These are phyloP conservation scores for Aspergillus sergii DNA, from an alignment of 2,329 filamentous ascomycete species.

Conservation along the genomic window DNA sequence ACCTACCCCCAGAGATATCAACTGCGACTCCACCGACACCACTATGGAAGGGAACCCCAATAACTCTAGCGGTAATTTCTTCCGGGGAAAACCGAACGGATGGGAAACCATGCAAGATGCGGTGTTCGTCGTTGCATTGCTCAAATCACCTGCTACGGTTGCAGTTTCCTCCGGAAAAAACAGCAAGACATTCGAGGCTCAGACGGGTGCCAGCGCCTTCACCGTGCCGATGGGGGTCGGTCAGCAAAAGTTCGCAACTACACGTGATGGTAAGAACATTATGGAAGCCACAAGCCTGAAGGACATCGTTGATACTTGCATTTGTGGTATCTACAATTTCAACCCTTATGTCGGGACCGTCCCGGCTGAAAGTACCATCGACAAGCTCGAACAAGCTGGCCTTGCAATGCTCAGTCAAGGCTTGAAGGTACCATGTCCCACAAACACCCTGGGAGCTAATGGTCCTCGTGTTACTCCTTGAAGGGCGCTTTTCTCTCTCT, in stretches of 20 bases:
- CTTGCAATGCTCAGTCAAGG: constrained; percentile 30
- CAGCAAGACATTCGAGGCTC: constrained; percentile 47
- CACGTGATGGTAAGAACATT: constrained; percentile 44
- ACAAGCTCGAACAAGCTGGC: constrained; percentile 41
- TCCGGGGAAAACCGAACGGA: constrained; percentile 54
- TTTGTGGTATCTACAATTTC: constrained; percentile 58
- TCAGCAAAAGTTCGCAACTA: constrained; percentile 51
- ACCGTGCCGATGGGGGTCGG: constrained; percentile 53
- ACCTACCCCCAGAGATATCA: constrained; percentile 48
- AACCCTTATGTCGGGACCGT: constrained; percentile 59
- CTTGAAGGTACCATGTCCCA: constrained; percentile 31
- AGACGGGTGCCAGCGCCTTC: constrained; percentile 50
- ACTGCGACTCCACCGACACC: constrained; percentile 58
- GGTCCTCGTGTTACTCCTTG: constrained; percentile 1
- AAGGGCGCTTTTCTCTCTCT: not conserved
- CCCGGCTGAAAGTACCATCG: constrained; percentile 38
- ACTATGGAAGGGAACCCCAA: constrained; percentile 47
- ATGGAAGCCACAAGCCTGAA: constrained; percentile 53
- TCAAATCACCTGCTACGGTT: constrained; percentile 50
- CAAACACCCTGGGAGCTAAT: constrained; percentile 27
- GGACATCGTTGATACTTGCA: constrained; percentile 53
- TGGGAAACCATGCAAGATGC: constrained; percentile 53
- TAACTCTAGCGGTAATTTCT: constrained; percentile 55
- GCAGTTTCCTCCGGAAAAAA: constrained; percentile 51
- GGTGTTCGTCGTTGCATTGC: constrained; percentile 57